Base-by-base conservation (phyloP, 352 stramenopile genomes). In the Halophytophthora batemanensis region DNA sequence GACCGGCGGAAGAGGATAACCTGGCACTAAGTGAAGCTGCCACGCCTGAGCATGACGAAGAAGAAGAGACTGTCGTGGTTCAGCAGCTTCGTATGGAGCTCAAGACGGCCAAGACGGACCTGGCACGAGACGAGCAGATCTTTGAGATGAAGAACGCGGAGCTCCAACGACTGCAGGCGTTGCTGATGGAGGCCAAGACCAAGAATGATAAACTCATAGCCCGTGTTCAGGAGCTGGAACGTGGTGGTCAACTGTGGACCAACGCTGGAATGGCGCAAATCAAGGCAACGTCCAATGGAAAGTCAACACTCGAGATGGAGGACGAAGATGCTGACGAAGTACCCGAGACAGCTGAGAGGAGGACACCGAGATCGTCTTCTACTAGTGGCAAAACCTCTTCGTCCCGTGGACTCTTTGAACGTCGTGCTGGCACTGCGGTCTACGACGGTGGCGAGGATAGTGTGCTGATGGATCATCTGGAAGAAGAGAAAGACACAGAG, bases 141-240 rank as follows among this genome's bases (percentile, higher is more conserved):
- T 93, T 93, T 45, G 78, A 90, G 48, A 86, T 89, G 71, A 92
- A 93, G 35, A 90, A 88, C 44, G 35, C 57, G 1, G 81, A 93
- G 33, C 85, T 93, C 28, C 66, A 90, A 33, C 58, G 63, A 21
- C 43, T 90, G 2, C 83, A 94, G 37, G 54, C 55, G 0, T 64
- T 84, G 12, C 40, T 91, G 8, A 50, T 67, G 2, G 69, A 87
- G 25, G 78, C 80, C 19, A 90, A 93, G 28, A 52, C 59, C 4
- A 87, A 87, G 51, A 86, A 91, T n/a, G 76, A 90, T 4, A 83
- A 82, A 14, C 65, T 91, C 2, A 74, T 88, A 7, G 40, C 81
- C 23, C 68, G 78, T 6, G 82, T 92, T 18, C 73, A 87, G 48
- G 71, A 90, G 19, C 68, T 89, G 11, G 78, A 91, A 48, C 69